phyloP scores from a whole-genome alignment of 2,329 filamentous ascomycete species.

The Monilinia aucupariae region DNA sequence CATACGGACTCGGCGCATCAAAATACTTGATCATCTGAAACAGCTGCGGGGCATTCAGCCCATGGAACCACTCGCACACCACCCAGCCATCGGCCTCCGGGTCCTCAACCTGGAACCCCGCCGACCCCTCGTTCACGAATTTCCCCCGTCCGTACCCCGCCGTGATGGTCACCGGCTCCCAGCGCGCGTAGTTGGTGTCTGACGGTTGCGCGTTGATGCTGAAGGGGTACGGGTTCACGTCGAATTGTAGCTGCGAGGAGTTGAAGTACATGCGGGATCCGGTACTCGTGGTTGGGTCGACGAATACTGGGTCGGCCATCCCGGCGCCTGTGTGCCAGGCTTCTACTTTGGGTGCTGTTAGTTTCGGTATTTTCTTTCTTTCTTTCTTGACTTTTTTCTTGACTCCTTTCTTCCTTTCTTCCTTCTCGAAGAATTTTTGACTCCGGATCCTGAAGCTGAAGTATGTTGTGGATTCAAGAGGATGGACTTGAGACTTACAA shows the following conservation, averaged over 20 bases:
- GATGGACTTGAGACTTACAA: conserved; percentile 14
- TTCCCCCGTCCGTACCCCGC: conserved; percentile 20
- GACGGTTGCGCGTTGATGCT: conserved; percentile 23
- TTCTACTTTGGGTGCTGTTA: conserved; percentile 21
- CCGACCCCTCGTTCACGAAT: conserved; percentile 17
- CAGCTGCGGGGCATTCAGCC: conserved; percentile 26
- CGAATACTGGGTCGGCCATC: conserved; percentile 25
- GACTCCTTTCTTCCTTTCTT: too few species aligned
- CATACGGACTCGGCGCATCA: conserved; percentile 18
- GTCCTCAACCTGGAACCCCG: conserved; percentile 20
- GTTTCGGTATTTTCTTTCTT: background rate
- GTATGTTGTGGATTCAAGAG: background rate
- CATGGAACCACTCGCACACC: conserved; percentile 30
- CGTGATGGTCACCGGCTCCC: conserved; percentile 22
- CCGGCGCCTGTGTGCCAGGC: conserved; percentile 29
- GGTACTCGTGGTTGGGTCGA: background rate
- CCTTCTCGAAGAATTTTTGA: background rate
- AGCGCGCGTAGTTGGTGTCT: conserved; percentile 24
- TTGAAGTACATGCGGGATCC: conserved; percentile 25
- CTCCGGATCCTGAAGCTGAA: background rate
- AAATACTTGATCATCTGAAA: conserved; percentile 27
- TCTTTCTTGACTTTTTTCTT: too few species aligned
- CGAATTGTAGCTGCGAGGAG: conserved; percentile 27
- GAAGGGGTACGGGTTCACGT: conserved; percentile 22
- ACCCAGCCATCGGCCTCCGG: conserved; percentile 27